Conservation (phyloP, 2,329 filamentous ascomycete genomes). For the Penicillium polonicum region DNA sequence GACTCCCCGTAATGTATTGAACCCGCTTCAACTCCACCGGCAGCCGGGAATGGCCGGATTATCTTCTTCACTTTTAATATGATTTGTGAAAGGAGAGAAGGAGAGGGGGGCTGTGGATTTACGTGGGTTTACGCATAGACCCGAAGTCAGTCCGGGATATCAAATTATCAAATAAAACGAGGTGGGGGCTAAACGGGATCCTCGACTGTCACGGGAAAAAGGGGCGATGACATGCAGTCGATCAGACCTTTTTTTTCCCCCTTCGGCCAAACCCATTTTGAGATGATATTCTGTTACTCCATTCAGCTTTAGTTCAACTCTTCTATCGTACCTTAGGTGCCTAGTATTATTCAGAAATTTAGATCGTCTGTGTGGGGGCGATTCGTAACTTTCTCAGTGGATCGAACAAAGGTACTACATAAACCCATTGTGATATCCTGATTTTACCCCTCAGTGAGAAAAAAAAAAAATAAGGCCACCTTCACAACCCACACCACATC, state of each 20-base stretch:
- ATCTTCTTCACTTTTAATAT: not conserved
- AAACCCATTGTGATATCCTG: not conserved
- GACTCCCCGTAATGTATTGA: constrained; percentile 19
- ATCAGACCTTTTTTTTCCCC: constrained; percentile 10
- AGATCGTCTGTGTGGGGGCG: not conserved
- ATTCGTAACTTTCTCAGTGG: not conserved
- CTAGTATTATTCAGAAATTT: constrained; percentile 1
- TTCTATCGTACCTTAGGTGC: not conserved
- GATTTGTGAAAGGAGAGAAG: not conserved
- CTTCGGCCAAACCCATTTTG: constrained; percentile 3
- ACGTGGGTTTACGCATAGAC: constrained; percentile 2
- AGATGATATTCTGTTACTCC: not conserved
- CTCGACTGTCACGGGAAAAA: constrained; percentile 12
- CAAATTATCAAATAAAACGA: not conserved
- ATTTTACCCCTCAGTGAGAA: not conserved
- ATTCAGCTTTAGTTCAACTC: not conserved
- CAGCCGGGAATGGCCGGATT: constrained; percentile 26
- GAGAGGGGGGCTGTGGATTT: not conserved
- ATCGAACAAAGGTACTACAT: not conserved
- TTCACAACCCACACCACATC: too few species aligned
- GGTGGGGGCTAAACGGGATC: constrained; percentile 11
- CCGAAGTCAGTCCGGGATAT: not conserved
- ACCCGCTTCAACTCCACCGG: constrained; percentile 18
- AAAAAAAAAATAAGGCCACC: too few species aligned
- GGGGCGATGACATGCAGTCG: constrained; percentile 27